These are phyloP conservation scores for Candida boleticola DNA, from an alignment of 805 yeast species.

Conservation along the genomic window DNA sequence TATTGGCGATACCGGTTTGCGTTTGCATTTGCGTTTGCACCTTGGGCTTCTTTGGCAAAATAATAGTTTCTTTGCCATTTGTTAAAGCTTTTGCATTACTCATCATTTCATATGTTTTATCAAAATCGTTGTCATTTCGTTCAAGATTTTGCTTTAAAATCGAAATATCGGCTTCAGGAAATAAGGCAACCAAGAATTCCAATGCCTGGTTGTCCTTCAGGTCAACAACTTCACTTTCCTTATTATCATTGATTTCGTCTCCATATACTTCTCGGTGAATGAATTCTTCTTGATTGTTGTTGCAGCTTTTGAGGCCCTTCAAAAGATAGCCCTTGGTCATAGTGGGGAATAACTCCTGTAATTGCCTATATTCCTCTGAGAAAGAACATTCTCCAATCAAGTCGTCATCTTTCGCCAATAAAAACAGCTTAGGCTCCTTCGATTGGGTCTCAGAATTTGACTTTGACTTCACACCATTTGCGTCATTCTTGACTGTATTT, in stretches of 20 bases:
- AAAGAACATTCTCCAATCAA: background rate
- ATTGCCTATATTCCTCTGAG: background rate
- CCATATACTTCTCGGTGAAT: background rate
- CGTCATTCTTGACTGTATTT: too few species aligned
- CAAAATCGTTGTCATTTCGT: slow-evolving; percentile 28
- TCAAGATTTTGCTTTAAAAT: slow-evolving; percentile 27
- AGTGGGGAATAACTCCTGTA: background rate
- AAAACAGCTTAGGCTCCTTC: background rate
- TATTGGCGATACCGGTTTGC: too few species aligned
- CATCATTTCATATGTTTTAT: slow-evolving; percentile 26
- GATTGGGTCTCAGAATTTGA: too few species aligned
- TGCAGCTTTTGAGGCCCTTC: background rate
- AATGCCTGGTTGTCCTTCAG: background rate
- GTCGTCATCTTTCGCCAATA: background rate
- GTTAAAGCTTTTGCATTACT: slow-evolving; percentile 16
- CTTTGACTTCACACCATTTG: too few species aligned
- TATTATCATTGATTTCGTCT: background rate
- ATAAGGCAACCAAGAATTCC: slow-evolving; percentile 20
- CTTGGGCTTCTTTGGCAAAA: too few species aligned
- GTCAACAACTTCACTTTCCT: background rate
- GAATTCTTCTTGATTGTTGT: background rate
- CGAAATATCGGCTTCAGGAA: slow-evolving; percentile 39
- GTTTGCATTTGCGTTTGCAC: background rate
- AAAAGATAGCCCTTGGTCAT: background rate
- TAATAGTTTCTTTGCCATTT: background rate